phyloP scores from a whole-genome alignment of 1,139 yeast species.

The Candida dubliniensis region DNA sequence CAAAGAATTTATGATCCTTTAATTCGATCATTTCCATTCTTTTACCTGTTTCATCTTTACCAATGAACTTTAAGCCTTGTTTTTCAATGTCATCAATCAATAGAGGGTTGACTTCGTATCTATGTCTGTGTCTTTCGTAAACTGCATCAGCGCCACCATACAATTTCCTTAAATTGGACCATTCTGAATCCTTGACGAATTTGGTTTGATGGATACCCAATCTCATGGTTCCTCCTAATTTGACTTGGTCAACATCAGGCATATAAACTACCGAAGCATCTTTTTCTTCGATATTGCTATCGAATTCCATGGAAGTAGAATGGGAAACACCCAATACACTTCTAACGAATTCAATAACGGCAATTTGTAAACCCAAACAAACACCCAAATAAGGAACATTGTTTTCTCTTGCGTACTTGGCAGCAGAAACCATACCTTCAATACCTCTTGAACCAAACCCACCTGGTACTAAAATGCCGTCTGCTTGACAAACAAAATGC shows the following conservation, averaged over 20 bases:
- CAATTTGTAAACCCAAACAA: constrained; percentile 96
- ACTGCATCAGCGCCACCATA: constrained; percentile 75
- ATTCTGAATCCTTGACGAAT: constrained; percentile 68
- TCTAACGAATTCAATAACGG: constrained; percentile 91
- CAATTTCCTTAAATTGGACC: constrained; percentile 73
- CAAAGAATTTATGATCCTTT: constrained; percentile 78
- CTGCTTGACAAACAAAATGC: constrained; percentile 92
- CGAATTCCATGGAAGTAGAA: constrained; percentile 86
- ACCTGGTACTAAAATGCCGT: constrained; percentile 97
- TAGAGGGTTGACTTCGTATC: constrained; percentile 94
- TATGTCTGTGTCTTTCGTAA: constrained; percentile 95
- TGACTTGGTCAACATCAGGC: constrained; percentile 97
- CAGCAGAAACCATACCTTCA: constrained; percentile 97
- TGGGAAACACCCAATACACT: constrained; percentile 66
- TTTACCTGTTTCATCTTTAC: constrained; percentile 84
- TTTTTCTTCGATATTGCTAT: constrained; percentile 58
- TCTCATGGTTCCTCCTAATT: constrained; percentile 99
- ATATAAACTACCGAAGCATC: constrained; percentile 87
- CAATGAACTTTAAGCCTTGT: constrained; percentile 84
- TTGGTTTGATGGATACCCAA: constrained; percentile 89
- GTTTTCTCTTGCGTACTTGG: constrained; percentile 96
- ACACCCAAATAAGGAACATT: constrained; percentile 93
- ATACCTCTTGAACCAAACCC: constrained; percentile 98
- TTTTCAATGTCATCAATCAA: constrained; percentile 68
- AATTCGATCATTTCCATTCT: constrained; percentile 95